These are phyloP conservation scores for Trifolium fragiferum DNA, from an alignment of 306 rosid species.

Conservation along the genomic window DNA sequence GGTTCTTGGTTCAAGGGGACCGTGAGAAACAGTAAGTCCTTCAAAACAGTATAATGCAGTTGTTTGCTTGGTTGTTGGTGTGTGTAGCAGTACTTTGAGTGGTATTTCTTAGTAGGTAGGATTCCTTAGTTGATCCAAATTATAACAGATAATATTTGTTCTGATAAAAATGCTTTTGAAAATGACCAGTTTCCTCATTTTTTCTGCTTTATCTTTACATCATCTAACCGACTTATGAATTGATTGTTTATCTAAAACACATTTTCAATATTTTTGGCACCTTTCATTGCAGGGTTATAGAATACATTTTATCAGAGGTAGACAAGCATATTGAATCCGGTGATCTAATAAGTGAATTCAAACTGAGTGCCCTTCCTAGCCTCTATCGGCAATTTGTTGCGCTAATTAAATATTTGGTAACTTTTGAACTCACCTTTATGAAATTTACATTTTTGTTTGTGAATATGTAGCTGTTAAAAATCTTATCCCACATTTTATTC, in stretches of 20 bases:
- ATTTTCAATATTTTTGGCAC: constrained; percentile 21
- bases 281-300: constrained; percentile 68
- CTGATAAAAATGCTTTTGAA: neutral
- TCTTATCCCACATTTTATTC: constrained; percentile 35
- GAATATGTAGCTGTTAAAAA: constrained; percentile 29
- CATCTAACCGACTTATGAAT: constrained; percentile 8
- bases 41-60: constrained; percentile 14
- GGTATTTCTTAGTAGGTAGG: constrained; percentile 5
- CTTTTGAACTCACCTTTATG: constrained; percentile 16
- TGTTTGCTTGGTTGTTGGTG: constrained; percentile 20
- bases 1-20: constrained; percentile 71
- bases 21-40: constrained; percentile 76
- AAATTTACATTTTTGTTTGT: constrained; percentile 8
- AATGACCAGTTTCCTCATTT: constrained; percentile 9
- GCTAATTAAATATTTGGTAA: constrained; percentile 78
- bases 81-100: constrained; percentile 33
- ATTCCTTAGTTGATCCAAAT: neutral
- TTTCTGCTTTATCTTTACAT: constrained; percentile 1
- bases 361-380: constrained; percentile 90
- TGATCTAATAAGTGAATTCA: constrained; percentile 58
- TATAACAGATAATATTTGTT: neutral
- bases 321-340: constrained; percentile 56
- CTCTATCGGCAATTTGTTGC: constrained; percentile 74
- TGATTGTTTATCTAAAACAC: constrained; percentile 21
- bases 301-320: constrained; percentile 69